A percentile compares a stretch with the other conserved stretches of the same genome.
phyloP scores from a whole-genome alignment of 495 filamentous ascomycete genomes.

The Lophiostoma macrostomum region DNA sequence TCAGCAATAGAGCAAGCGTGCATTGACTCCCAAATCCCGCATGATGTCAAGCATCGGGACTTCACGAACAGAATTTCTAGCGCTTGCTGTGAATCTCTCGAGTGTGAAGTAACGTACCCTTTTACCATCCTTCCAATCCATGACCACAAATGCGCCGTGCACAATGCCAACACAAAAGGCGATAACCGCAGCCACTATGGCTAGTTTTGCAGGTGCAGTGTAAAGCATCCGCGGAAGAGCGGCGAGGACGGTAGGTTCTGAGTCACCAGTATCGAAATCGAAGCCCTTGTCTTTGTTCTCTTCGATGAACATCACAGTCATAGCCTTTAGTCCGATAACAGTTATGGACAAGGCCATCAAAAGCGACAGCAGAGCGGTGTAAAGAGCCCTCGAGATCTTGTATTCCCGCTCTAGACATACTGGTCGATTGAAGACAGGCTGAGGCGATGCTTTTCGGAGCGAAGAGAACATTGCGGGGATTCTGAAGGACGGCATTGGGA shows the following conservation, averaged over 20 bases:
- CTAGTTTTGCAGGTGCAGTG: slow-evolving; percentile 15
- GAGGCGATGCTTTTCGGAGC: slow-evolving; percentile 13
- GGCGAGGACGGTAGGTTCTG: slow-evolving; percentile 12
- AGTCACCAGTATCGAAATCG: slow-evolving; percentile 19
- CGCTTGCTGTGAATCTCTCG: no score
- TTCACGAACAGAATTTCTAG: no score
- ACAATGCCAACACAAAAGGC: slow-evolving; percentile 3
- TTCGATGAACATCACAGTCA: slow-evolving; percentile 25
- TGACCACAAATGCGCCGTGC: slow-evolving; percentile 8
- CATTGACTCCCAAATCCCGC: no score
- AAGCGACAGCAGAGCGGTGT: neutral
- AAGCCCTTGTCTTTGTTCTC: slow-evolving; percentile 25
- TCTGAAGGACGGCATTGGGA: slow-evolving; percentile 21
- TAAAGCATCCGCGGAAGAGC: slow-evolving; percentile 18
- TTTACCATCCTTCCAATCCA: slow-evolving; percentile 18
- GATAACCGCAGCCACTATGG: slow-evolving; percentile 12
- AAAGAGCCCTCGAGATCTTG: slow-evolving; percentile 10
- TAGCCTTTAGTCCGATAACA: slow-evolving; percentile 21
- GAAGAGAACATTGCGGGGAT: neutral
- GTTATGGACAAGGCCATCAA: slow-evolving; percentile 6
- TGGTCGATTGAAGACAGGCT: slow-evolving; percentile 29
- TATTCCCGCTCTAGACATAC: slow-evolving; percentile 10
- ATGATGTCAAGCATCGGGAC: no score
- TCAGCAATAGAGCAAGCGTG: no score
- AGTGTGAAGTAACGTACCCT: slow-evolving; percentile 6